Base-by-base conservation (phyloP, 2,329 filamentous ascomycete species). In the Penicillium brasilianum region DNA sequence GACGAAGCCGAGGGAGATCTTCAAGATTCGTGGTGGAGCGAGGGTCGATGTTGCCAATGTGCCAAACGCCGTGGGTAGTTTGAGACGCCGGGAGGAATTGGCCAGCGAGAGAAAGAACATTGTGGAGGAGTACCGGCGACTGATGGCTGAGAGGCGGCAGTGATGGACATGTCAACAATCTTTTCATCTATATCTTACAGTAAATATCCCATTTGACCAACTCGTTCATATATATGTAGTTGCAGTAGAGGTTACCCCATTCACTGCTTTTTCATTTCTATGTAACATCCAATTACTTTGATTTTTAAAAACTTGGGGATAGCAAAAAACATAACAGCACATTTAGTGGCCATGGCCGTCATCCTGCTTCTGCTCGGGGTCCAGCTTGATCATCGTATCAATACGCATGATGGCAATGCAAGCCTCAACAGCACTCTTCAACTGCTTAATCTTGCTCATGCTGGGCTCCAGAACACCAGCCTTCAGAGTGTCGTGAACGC, bases 341-440 rank as follows among this genome's bases (percentile, higher is more conserved):
- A 72, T 59, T 70, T 85, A 95, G 82, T 96, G 92, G 57, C 90
- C 92, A 80, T 96, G 92, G 59, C 92, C 93, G 73, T 95, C 91
- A 80, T 96, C 86, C 73, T 88, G 86, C 74, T 86, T 85, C 83
- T 89, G 86, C 83, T 97, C 93, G 18, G 93, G 93, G 84, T 99
- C 95, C 78, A 99, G 83, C 84, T 96, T 96, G 82, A 99, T 98
- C 80, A 99, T 85, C 67, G 95, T 98, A 83, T 99, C 95, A 76
- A 99, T 99, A 74, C 95, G 88, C 95, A 99, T 98, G 77, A 99
- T 98, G 75, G 93, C 91, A 79, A 99, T 96, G 80, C 95, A 98
- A 58, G 95, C 95, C 82, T 99, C 95, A 53, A 99, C 95, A 30
- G 95, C 95, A 80, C 91, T 96, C 89, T 99, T 99, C 75, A 99